Evolutionary conservation across 2,329 filamentous ascomycete species (phyloP).

Genomic region (Diaporthe amygdali): DNA sequence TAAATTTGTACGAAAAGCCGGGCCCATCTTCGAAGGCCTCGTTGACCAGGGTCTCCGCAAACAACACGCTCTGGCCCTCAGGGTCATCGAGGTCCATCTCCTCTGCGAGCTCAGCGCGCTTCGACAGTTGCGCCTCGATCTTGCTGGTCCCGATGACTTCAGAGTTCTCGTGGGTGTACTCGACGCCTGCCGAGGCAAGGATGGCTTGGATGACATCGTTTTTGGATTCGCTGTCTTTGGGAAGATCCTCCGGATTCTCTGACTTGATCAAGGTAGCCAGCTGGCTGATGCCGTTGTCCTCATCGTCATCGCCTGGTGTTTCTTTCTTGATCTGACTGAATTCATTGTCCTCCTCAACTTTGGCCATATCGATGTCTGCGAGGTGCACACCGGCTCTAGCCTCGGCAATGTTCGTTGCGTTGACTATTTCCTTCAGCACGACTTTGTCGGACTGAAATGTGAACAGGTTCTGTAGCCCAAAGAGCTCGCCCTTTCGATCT

Average conservation of each 20-base stretch:
- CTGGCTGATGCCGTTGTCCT: slow-evolving; percentile 74
- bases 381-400: slow-evolving; percentile 84
- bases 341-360: slow-evolving; percentile 54
- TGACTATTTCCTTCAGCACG: slow-evolving; percentile 91
- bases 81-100: slow-evolving; percentile 39
- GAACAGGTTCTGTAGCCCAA: slow-evolving; percentile 87
- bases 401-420: slow-evolving; percentile 97
- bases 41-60: slow-evolving; percentile 54
- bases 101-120: slow-evolving; percentile 70
- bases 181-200: slow-evolving; percentile 83
- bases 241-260: slow-evolving; percentile 47
- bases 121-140: slow-evolving; percentile 84
- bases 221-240: slow-evolving; percentile 45
- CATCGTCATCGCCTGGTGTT: slow-evolving; percentile 51
- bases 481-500: slow-evolving; percentile 88
- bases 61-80: slow-evolving; percentile 58
- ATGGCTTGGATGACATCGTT: slow-evolving; percentile 88
- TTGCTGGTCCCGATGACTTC: slow-evolving; percentile 93
- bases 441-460: slow-evolving; percentile 80
- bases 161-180: slow-evolving; percentile 96
- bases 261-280: slow-evolving; percentile 65
- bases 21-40: slow-evolving; percentile 33
- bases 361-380: slow-evolving; percentile 74
- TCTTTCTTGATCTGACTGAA: slow-evolving; percentile 50
- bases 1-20: slow-evolving; percentile 57